phyloP scores from a whole-genome alignment of 2,329 filamentous ascomycete species.

The Microcyclospora pomicola region DNA sequence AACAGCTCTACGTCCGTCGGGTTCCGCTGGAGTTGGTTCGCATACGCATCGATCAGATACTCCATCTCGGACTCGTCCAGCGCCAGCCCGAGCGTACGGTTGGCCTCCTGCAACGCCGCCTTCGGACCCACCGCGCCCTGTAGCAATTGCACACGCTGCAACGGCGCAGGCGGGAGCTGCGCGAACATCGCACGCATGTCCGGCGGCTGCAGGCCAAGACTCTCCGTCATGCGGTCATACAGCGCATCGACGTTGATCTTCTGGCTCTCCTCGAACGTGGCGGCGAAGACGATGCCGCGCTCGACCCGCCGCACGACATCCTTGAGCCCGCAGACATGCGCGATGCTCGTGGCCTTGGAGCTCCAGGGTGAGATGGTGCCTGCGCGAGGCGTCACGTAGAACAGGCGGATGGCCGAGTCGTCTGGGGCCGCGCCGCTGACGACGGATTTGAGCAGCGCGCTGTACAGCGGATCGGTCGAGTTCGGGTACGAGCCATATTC shows the following conservation, averaged over 20 bases:
- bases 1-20: conserved; percentile 91
- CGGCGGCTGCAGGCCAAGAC: conserved; percentile 52
- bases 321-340: conserved; percentile 75
- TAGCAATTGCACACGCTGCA: conserved; percentile 59
- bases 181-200: conserved; percentile 66
- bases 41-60: conserved; percentile 79
- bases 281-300: conserved; percentile 64
- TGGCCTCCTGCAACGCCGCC: conserved; percentile 66
- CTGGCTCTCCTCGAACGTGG: conserved; percentile 42
- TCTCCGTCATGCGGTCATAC: conserved; percentile 93
- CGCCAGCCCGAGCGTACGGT: conserved; percentile 69
- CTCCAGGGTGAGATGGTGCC: conserved; percentile 89
- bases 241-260: conserved; percentile 55
- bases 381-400: conserved; percentile 67
- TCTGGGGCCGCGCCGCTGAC: conserved; percentile 37
- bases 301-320: conserved; percentile 65
- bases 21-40: conserved; percentile 46
- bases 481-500: conserved; percentile 44
- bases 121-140: conserved; percentile 42
- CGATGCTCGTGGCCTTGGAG: conserved; percentile 87
- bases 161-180: conserved; percentile 48
- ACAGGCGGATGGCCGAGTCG: conserved; percentile 38
- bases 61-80: conserved; percentile 82
- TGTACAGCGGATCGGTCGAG: conserved; percentile 30
- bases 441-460: conserved; percentile 32